Percentiles rank a stretch among this genome's conserved stretches.
These are phyloP conservation scores for Bolboschoenoplectus hybrid DNA, from an alignment of 202 grass and related monocot species.

Conservation along the genomic window DNA sequence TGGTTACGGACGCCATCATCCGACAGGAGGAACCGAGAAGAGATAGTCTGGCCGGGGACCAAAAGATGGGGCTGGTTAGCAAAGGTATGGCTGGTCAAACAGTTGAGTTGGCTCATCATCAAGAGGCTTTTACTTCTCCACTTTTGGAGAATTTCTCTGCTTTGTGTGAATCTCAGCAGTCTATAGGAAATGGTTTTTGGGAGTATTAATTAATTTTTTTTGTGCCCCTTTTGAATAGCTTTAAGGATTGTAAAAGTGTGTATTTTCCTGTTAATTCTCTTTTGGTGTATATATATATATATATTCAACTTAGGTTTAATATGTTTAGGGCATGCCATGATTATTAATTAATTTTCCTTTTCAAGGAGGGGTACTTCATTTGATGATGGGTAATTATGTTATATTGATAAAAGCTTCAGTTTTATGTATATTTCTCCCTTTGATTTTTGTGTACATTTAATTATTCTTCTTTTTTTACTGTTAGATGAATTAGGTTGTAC, in stretches of 20 bases:
- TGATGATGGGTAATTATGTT: not conserved
- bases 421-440: not conserved
- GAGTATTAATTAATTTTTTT: constrained; percentile 31
- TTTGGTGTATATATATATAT: not conserved
- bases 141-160: constrained; percentile 38
- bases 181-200: constrained; percentile 31
- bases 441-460: not conserved
- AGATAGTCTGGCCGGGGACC: not conserved
- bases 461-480: not conserved
- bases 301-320: not conserved
- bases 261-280: not conserved
- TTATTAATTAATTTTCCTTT: constrained; percentile 1
- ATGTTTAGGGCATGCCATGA: not conserved
- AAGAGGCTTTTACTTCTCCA: constrained; percentile 20
- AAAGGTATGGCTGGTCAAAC: constrained; percentile 26
- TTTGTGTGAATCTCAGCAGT: constrained; percentile 33
- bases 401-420: not conserved
- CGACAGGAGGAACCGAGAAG: not conserved
- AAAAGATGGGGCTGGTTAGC: not conserved
- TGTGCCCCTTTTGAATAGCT: not conserved
- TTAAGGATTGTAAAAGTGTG: constrained; percentile 7
- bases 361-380: not conserved
- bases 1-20: not conserved
- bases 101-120: constrained; percentile 20
- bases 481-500: not conserved